Percentiles rank a stretch among this genome's conserved stretches.
phyloP scores from a whole-genome alignment of 768 basidiomycete genomes.

The Grammothele lineata region DNA sequence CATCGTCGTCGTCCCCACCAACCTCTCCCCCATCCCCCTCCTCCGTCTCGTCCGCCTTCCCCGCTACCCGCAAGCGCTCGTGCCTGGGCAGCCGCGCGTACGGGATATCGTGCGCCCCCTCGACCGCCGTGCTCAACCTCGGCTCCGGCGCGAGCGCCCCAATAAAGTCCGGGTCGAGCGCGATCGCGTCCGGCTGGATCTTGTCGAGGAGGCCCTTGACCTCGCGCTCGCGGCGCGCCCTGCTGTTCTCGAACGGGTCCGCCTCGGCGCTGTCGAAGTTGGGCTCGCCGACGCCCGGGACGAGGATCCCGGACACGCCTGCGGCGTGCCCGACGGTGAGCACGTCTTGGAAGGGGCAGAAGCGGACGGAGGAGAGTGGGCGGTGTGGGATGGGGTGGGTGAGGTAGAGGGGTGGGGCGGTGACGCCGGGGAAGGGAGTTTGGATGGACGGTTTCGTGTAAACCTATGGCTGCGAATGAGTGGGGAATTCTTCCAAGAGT shows the following conservation, averaged over 20 bases:
- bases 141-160: conserved; percentile 63
- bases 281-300: conserved; percentile 91
- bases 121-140: conserved; percentile 49
- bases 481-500: too few relatives aligned
- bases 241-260: conserved; percentile 89
- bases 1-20: conserved; percentile 38
- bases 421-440: conserved; percentile 40
- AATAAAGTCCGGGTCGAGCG: conserved; percentile 73
- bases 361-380: conserved; percentile 72
- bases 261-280: conserved; percentile 93
- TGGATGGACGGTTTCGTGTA: conserved; percentile 70
- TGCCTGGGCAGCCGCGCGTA: conserved; percentile 75
- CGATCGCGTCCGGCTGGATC: conserved; percentile 92
- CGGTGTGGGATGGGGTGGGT: conserved; percentile 82
- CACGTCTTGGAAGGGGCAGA: conserved; percentile 86
- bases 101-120: conserved; percentile 45
- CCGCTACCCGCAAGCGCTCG: conserved; percentile 68
- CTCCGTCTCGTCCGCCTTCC: conserved; percentile 71
- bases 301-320: conserved; percentile 81
- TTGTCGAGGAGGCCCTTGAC: conserved; percentile 86
- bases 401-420: conserved; percentile 79
- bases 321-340: conserved; percentile 73
- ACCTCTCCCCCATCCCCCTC: conserved; percentile 27
- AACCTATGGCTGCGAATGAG: conserved; percentile 39
- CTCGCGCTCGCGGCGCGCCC: conserved; percentile 81